A percentile compares a stretch with the other conserved stretches of the same genome.
Evolutionary conservation across 2,329 filamentous ascomycete species (phyloP).

Genomic region (Aspergillus eucalypticola): DNA sequence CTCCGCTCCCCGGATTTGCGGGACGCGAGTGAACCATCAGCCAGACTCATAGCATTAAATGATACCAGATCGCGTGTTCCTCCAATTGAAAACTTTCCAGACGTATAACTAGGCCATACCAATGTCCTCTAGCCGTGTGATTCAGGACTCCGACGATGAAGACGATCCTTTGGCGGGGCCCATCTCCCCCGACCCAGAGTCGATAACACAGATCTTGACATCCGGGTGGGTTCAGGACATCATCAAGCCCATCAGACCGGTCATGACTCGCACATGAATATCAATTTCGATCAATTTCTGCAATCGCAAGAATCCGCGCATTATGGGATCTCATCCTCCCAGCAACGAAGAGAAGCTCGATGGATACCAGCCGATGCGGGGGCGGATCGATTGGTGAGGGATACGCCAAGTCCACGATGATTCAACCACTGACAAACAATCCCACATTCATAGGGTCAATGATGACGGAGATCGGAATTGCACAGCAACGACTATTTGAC

Average conservation of each 20-base stretch:
- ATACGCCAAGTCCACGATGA: not conserved
- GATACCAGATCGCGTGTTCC: not conserved
- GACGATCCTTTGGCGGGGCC: slow-evolving; percentile 38
- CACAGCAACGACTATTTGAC: slow-evolving; percentile 35
- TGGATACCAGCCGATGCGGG: slow-evolving; percentile 36
- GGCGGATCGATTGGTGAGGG: slow-evolving; percentile 35
- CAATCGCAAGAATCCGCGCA: slow-evolving; percentile 31
- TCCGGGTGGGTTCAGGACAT: not conserved
- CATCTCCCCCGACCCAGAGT: slow-evolving; percentile 22
- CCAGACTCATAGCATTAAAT: not conserved
- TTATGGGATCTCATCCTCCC: slow-evolving; percentile 28
- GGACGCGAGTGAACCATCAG: slow-evolving; percentile 5
- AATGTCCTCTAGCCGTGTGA: slow-evolving; percentile 42
- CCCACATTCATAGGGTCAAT: slow-evolving; percentile 26
- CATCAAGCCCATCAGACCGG: slow-evolving; percentile 8
- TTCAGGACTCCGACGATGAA: slow-evolving; percentile 49
- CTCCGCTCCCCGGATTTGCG: slow-evolving; percentile 1
- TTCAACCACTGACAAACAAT: not conserved
- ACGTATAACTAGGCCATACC: not conserved
- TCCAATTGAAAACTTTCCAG: not conserved
- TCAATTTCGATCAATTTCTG: slow-evolving; percentile 43
- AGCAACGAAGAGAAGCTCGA: slow-evolving; percentile 36
- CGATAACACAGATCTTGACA: slow-evolving; percentile 9
- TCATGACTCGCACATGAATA: slow-evolving; percentile 25
- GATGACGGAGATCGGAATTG: slow-evolving; percentile 38